Base-by-base conservation (phyloP, 1,284 basidiomycete genomes). In the Trametes hirsuta region DNA sequence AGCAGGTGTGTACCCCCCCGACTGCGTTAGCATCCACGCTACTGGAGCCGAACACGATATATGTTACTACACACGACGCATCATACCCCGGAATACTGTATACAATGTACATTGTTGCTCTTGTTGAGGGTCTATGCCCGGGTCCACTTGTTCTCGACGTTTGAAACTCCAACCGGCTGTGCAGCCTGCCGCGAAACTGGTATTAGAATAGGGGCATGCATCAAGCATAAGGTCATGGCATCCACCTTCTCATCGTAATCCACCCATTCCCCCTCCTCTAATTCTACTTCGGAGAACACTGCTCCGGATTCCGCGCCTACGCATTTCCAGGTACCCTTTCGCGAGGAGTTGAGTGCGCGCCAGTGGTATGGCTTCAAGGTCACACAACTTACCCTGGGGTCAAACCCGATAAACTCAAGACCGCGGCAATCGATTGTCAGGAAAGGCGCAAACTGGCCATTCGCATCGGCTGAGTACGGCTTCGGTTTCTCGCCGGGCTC, bases 191-290 rank as follows among this genome's bases (percentile, higher is more conserved):
- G 4, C 6, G n/a, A 48, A 51, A 48, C 14, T 21, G 21, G 34
- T 25, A n/a, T n/a, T 41, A 30, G 30, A 34, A 18, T 35, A 9
- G 34, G 53, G 21, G 15, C 15, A 35, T 24, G 40, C 21, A 21
- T 15, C 36, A 6, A 47, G 15, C 4, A 51, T 36, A 11, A 42
- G 53, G 44, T 35, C 12, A 34, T 2, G n/a, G 11, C 3, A 42
- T 73, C 52, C 52, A 87, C 91, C 81, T 91, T 90, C 71, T 93
- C 91, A 67, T 93, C 91, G 64, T 93, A 93, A 66, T 93, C 91
- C 11, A 79, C 81, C 91, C 91, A 93, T 74, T 91, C 89, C 11
- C 77, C 81, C 8, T 86, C 84, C 10, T 75, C 74, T 30, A 93
- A 73, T 47, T 87, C 84, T 12, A 91, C 81, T 4, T 91, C 84